phyloP scores from a whole-genome alignment of 1,284 basidiomycete genomes.

The Porodaedalea pini region DNA sequence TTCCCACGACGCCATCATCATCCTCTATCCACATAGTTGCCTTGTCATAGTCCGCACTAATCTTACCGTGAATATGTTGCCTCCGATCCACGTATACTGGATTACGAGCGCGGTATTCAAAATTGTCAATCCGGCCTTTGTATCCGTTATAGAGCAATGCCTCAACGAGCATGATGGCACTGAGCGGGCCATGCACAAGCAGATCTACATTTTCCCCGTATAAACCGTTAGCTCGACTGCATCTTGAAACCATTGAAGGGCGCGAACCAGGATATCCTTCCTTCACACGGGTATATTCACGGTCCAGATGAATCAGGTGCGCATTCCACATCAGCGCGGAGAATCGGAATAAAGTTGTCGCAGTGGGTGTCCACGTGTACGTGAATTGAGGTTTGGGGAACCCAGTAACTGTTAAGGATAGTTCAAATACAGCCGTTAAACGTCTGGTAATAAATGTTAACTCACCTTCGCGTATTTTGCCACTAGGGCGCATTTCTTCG shows the following conservation, averaged over 20 bases:
- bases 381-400: constrained; percentile 56
- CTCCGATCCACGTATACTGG: constrained; percentile 65
- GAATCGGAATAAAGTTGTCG: constrained; percentile 77
- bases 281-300: constrained; percentile 59
- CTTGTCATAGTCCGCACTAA: constrained; percentile 35
- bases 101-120: constrained; percentile 74
- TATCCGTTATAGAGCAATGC: constrained; percentile 40
- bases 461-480: constrained; percentile 32
- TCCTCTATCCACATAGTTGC: constrained; percentile 52
- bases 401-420: constrained; percentile 39
- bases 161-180: constrained; percentile 74
- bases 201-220: constrained; percentile 46
- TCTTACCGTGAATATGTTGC: constrained; percentile 51
- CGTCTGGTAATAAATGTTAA: constrained; percentile 21
- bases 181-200: constrained; percentile 80
- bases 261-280: constrained; percentile 75
- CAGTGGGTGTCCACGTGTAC: constrained; percentile 62
- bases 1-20: constrained; percentile 62
- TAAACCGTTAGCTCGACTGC: too few relatives aligned
- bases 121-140: constrained; percentile 39
- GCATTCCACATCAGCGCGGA: constrained; percentile 81
- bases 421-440: not conserved
- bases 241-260: too few relatives aligned
- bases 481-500: constrained; percentile 29
- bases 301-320: constrained; percentile 72